phyloP scores from a whole-genome alignment of 164 flowering plant genomes.

The Vitis riparia region DNA sequence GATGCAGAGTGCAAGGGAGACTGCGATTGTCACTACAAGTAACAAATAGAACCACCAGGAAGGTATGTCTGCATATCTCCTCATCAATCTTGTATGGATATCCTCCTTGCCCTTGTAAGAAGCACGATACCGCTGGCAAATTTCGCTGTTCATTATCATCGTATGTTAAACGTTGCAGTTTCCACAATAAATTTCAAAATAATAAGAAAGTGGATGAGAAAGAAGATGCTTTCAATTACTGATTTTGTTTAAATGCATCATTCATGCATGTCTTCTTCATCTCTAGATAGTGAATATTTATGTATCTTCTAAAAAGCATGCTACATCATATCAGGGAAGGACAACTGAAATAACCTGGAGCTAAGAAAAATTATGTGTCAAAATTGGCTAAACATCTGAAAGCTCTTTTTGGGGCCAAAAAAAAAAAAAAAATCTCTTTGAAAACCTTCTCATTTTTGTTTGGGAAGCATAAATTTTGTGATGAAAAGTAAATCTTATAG shows the following conservation, averaged over 20 bases:
- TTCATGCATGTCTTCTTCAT: neutral
- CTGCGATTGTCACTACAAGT: conserved; percentile 30
- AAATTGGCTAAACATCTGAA: neutral
- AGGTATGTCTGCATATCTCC: conserved; percentile 50
- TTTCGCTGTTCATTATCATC: conserved; percentile 36
- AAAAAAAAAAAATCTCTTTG: too few relatives aligned
- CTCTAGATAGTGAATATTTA: neutral
- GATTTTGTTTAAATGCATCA: neutral
- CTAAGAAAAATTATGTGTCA: neutral
- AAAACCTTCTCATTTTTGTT: too few relatives aligned
- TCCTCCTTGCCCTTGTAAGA: conserved; percentile 47
- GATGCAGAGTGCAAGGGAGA: conserved; percentile 40
- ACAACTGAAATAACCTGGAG: neutral
- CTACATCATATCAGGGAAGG: neutral
- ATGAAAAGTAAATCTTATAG: neutral
- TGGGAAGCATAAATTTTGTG: neutral
- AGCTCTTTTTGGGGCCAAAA: neutral
- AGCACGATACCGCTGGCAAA: conserved; percentile 36
- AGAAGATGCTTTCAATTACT: neutral
- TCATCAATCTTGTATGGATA: conserved; percentile 52
- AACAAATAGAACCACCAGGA: conserved; percentile 52
- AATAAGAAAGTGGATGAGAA: neutral
- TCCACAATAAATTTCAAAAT: neutral
- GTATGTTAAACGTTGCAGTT: neutral
- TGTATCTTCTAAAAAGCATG: neutral